Evolutionary conservation across 257 asterid genomes (phyloP), one percentile per base, ranked within the genome.

Genomic region (Ophiorrhiza pumila): DNA sequence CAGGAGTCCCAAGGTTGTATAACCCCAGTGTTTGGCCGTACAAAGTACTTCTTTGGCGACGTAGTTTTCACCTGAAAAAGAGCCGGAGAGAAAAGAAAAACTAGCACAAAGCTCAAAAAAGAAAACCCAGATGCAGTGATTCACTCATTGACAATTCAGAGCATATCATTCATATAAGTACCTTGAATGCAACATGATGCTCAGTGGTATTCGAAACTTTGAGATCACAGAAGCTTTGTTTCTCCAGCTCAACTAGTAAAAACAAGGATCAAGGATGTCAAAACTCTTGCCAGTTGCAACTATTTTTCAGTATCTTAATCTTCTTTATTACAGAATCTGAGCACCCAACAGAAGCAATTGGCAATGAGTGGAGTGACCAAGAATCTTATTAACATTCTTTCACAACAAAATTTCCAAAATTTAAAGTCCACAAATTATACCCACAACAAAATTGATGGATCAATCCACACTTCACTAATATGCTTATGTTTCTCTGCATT

Each of bases 31-130:
- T 92, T 88, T 65, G 98, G 98, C 53, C 96, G 85, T 66, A 92
- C 98, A 79, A 84, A 92, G 72, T 90, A 92, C 81, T 90, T 92
- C 86, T 87, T 88, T 5, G 98, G 96, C 39, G 98, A 88, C 32
- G 98, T 92, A 55, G 96, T 92, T 83, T 92, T 92, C 72, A 92
- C 96, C 98, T 92, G 43, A 57, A 77, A 57, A 5, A 18, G 45
- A 56, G 71, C 59, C 62, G 20, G 23, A 25, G 71, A 25, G 71
- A 61, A 1, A 23, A 23, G 45, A 53, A 25, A 64, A 17, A 11
- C n/a, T n/a, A 32, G 25, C 31, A 70, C 14, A 2, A 15, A 60
- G 22, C 32, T 18, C 42, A 43, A 27, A 32, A 43, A 20, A 27
- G 34, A 72, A 22, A 4, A 35, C 27, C 27, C 41, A 49, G 43